Conservation (phyloP, 169 alveolate genomes). For the Prorocentrum cordatum region DNA sequence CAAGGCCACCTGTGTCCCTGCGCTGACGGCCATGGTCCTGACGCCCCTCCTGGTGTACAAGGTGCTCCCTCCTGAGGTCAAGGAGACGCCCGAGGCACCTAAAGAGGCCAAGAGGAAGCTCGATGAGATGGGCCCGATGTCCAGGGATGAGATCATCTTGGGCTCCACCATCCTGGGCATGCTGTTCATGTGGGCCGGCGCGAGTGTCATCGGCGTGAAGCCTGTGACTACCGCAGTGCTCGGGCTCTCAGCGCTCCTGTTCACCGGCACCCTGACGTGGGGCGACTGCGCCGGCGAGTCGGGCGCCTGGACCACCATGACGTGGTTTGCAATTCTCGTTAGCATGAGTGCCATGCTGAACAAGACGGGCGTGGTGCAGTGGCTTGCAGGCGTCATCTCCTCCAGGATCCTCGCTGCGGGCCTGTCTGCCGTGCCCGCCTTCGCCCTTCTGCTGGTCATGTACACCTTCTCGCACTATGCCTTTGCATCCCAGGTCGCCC, state of each 20-base stretch:
- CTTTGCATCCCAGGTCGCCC: constrained; percentile 43
- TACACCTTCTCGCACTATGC: constrained; percentile 1
- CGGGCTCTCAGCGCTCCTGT: constrained; percentile 24
- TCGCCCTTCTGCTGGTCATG: background rate
- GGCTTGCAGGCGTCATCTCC: constrained; percentile 14
- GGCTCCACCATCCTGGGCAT: constrained; percentile 2
- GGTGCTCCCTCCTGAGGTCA: constrained; percentile 45
- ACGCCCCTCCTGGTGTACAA: constrained; percentile 33
- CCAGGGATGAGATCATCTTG: background rate
- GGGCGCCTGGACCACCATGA: constrained; percentile 57
- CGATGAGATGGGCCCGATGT: constrained; percentile 35
- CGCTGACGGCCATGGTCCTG: constrained; percentile 41
- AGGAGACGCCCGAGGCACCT: constrained; percentile 45
- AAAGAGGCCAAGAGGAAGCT: constrained; percentile 11
- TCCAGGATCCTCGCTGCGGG: constrained; percentile 6
- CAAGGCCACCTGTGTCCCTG: constrained; percentile 59
- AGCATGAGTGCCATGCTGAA: constrained; percentile 58
- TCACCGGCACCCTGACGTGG: constrained; percentile 21
- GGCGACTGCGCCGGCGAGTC: constrained; percentile 12
- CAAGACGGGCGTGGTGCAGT: constrained; percentile 37
- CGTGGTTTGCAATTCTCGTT: constrained; percentile 56
- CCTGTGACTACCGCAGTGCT: constrained; percentile 45
- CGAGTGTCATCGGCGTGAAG: constrained; percentile 17
- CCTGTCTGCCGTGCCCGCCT: constrained; percentile 21
- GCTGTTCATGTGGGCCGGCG: constrained; percentile 38